Evolutionary conservation across 2,329 filamentous ascomycete species (phyloP).

Genomic region (Sarocladium strictum): DNA sequence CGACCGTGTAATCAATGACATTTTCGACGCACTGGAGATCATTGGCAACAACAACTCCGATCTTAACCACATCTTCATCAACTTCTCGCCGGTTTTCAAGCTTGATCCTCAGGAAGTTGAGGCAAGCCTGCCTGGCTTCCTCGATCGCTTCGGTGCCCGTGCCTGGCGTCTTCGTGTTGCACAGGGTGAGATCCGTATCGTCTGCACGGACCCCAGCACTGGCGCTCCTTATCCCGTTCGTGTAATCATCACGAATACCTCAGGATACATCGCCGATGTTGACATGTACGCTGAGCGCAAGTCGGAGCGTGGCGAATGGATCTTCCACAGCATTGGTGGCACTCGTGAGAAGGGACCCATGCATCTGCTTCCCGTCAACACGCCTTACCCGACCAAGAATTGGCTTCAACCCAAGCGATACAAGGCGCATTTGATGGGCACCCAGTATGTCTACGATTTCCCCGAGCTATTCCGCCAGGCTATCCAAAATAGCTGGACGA

Average conservation of each 20-base stretch:
- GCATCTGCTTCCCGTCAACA: slow-evolving; percentile 85
- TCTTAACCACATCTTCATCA: slow-evolving; percentile 99
- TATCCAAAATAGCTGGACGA: slow-evolving; percentile 89
- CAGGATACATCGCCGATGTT: slow-evolving; percentile 93
- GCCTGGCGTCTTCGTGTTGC: slow-evolving; percentile 96
- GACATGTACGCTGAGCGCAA: slow-evolving; percentile 98
- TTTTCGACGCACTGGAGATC: slow-evolving; percentile 94
- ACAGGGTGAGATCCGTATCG: slow-evolving; percentile 95
- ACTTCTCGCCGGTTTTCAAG: slow-evolving; percentile 96
- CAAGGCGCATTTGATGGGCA: slow-evolving; percentile 98
- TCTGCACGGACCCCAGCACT: slow-evolving; percentile 85
- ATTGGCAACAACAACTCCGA: slow-evolving; percentile 99
- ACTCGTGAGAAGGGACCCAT: slow-evolving; percentile 93
- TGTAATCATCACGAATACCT: slow-evolving; percentile 96
- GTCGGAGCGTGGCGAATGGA: slow-evolving; percentile 95
- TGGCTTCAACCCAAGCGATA: slow-evolving; percentile 98
- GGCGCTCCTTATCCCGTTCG: slow-evolving; percentile 86
- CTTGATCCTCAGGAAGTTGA: slow-evolving; percentile 85
- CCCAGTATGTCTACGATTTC: slow-evolving; percentile 99
- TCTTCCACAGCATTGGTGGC: slow-evolving; percentile 96
- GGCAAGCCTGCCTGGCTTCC: slow-evolving; percentile 86
- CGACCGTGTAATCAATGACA: slow-evolving; percentile 94
- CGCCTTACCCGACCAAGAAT: slow-evolving; percentile 96
- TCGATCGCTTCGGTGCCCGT: slow-evolving; percentile 91
- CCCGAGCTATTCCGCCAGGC: slow-evolving; percentile 98